These are phyloP conservation scores for Strobilomyces dryophilus DNA, from an alignment of 768 basidiomycete species.

Conservation along the genomic window DNA sequence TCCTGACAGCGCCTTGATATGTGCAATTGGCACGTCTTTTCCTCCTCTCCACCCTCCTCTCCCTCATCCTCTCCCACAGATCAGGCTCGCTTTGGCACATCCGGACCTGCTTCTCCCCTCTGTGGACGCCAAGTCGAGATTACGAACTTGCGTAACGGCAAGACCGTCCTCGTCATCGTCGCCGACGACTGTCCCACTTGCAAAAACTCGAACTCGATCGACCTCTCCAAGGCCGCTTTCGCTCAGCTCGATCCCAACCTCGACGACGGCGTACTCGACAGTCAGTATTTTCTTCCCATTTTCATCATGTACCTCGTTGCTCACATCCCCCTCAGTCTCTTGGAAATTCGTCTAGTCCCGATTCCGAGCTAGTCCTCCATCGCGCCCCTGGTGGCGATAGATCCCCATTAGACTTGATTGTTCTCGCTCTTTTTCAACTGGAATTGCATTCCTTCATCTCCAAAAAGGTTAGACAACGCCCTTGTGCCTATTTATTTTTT, in stretches of 20 bases:
- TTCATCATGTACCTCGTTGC: not conserved
- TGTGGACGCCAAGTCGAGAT: conserved; percentile 69
- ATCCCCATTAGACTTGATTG: conserved; percentile 12
- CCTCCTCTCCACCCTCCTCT: not conserved
- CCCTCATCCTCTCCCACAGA: conserved; percentile 35
- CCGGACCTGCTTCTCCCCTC: conserved; percentile 42
- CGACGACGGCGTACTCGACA: conserved; percentile 51
- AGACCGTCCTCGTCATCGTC: conserved; percentile 57
- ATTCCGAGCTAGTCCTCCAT: conserved; percentile 13
- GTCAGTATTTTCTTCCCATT: conserved; percentile 35
- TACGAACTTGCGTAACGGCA: conserved; percentile 51
- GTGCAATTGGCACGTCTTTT: conserved; percentile 53
- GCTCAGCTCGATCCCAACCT: conserved; percentile 41
- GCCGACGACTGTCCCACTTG: conserved; percentile 86
- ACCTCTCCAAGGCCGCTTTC: conserved; percentile 72
- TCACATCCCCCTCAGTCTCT: conserved; percentile 20
- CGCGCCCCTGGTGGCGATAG: conserved; percentile 38
- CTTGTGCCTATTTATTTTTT: not conserved
- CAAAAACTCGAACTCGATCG: conserved; percentile 59
- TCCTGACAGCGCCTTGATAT: conserved; percentile 55
- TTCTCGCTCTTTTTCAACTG: not conserved
- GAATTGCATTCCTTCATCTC: not conserved
- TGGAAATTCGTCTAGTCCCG: conserved; percentile 25
- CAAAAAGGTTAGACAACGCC: conserved; percentile 6
- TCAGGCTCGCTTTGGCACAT: conserved; percentile 46